Evolutionary conservation across 441 rosid species (phyloP).

Genomic region (Daphne laureola): DNA sequence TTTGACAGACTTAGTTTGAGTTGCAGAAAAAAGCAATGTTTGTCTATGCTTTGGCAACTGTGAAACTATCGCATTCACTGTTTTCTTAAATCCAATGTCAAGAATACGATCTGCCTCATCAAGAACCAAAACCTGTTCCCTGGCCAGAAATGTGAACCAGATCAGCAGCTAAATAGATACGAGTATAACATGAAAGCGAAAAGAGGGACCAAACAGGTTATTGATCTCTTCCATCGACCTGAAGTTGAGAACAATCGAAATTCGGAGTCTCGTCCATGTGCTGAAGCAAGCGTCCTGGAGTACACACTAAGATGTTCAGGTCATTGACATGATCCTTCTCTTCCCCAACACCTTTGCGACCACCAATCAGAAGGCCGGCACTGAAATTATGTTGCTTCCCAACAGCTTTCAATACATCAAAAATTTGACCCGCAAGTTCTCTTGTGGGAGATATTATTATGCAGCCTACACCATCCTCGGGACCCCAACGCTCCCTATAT

Average conservation of each 20-base stretch:
- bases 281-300: constrained; percentile 96
- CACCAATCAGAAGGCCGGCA: constrained; percentile 88
- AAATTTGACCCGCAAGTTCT: constrained; percentile 79
- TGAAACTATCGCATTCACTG: constrained; percentile 75
- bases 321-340: constrained; percentile 79
- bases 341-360: constrained; percentile 71
- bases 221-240: constrained; percentile 38
- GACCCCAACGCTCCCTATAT: constrained; percentile 74
- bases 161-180: constrained; percentile 21
- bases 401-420: constrained; percentile 60
- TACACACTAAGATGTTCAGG: constrained; percentile 80
- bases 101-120: constrained; percentile 99
- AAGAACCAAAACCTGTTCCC: constrained; percentile 78
- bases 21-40: constrained; percentile 91
- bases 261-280: constrained; percentile 96
- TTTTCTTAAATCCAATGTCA: constrained; percentile 78
- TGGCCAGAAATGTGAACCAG: constrained; percentile 27
- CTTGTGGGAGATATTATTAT: constrained; percentile 89
- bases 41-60: constrained; percentile 81
- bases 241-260: constrained; percentile 82
- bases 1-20: constrained; percentile 88
- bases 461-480: constrained; percentile 90
- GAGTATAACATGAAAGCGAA: not conserved
- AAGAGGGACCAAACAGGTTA: not conserved
- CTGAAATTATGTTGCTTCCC: constrained; percentile 79